phyloP scores from a whole-genome alignment of 169 alveolate species.

The Cryptosporidium parvum region DNA sequence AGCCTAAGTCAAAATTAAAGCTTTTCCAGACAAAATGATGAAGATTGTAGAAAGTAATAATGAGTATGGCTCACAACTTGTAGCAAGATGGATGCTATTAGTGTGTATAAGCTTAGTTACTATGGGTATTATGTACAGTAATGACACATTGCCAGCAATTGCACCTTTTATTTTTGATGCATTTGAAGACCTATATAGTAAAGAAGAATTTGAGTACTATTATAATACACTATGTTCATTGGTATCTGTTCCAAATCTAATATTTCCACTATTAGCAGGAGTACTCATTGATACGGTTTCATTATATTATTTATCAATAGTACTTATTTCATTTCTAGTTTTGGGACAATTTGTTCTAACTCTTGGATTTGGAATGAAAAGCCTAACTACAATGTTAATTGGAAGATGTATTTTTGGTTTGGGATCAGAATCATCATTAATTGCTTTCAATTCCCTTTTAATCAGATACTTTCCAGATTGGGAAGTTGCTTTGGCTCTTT shows the following conservation, averaged over 20 bases:
- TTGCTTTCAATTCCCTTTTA: conserved; percentile 61
- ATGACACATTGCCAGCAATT: conserved; percentile 68
- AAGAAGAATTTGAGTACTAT: conserved; percentile 67
- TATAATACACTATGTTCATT: conserved; percentile 58
- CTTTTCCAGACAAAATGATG: not conserved
- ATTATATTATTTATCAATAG: conserved; percentile 44
- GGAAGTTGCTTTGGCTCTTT: conserved; percentile 69
- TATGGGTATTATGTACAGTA: conserved; percentile 73
- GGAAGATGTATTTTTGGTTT: conserved; percentile 72
- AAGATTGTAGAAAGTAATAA: conserved; percentile 36
- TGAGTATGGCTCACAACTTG: conserved; percentile 48
- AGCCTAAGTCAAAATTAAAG: not conserved
- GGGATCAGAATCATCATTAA: conserved; percentile 67
- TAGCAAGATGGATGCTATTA: conserved; percentile 71
- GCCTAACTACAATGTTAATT: conserved; percentile 42
- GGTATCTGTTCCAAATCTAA: conserved; percentile 68
- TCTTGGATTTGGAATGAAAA: conserved; percentile 60
- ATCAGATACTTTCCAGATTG: conserved; percentile 70
- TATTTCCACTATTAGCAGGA: conserved; percentile 61
- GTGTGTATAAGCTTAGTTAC: conserved; percentile 69
- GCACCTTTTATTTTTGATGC: conserved; percentile 74
- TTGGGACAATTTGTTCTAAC: conserved; percentile 44
- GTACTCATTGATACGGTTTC: conserved; percentile 67
- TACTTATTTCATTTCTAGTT: conserved; percentile 41
- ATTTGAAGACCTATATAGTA: conserved; percentile 59